Evolutionary conservation across 2,329 filamentous ascomycete genomes (phyloP), one percentile per base, ranked within the genome.

Genomic region (Trichoderma breve): DNA sequence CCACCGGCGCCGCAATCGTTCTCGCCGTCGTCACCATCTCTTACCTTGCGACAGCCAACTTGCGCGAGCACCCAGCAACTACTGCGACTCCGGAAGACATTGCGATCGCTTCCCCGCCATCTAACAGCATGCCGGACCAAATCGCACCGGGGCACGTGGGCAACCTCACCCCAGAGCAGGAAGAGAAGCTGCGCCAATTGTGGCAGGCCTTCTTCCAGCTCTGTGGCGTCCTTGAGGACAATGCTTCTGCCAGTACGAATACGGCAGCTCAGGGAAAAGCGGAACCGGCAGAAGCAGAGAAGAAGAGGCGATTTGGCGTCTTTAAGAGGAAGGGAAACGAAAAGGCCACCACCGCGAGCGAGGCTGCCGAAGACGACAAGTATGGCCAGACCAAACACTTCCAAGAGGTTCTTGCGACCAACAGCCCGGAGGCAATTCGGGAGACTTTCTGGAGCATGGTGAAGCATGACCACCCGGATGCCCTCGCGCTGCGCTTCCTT

Each of bases 401-500:
- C 82, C 89, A 93, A 76, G 90, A 95, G 53, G 93, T 94, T 0
- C 82, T 99, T 11, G 91, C 92, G 63, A 93, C 88, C 73, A 88
- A 92, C 77, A 87, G 90, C 0, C 93, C 95, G 0, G 93, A 97
- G 77, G 87, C 92, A 57, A 89, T 99, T 75, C 90, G 94, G 67
- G 85, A 87, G 18, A 91, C 94, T 0, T 92, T 98, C 79, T 98
- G 96, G 96, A 88, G 85, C 75, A 97, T 98, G 94, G 89, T 95
- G 72, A 99, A 98, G 84, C 92, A 96, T 77, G 96, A 99, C 79
- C 90, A 98, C 79, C 96, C 96, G 0, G 96, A 99, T 82, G 92
- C 91, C 3, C 84, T 97, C 21, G 83, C 95, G 18, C 83, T 97
- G 71, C 90, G 94, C 55, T 97, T 97, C 81, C 84, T 97, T 71